Evolutionary conservation across 768 basidiomycete species (phyloP), one percentile per base, ranked within the genome.

Genomic region (Atractiella rhizophila): DNA sequence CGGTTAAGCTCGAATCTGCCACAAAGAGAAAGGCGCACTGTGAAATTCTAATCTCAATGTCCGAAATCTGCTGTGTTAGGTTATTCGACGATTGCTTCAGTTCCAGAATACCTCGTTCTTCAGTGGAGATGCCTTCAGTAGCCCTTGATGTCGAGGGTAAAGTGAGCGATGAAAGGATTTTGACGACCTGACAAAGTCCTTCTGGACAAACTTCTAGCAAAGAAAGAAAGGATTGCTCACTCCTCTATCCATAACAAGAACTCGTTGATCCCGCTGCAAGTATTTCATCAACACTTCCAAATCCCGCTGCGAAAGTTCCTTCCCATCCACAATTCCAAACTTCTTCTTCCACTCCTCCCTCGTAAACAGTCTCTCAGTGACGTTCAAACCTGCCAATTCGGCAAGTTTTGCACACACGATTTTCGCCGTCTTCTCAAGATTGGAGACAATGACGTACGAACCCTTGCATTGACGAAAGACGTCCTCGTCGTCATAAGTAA

Each of bases 51-150:
- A 49, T 44, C 36, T 83, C 75, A 25, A 88, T 59, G 10, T 63
- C 62, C 8, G 72, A 66, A 0, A 86, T 65, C 54, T 86, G 82
- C 4, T 59, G 53, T 37, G 74, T 68, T 11, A 94, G 56, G 46
- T 69, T 72, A 37, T 60, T 54, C 21, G 83, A 66, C 1, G 78
- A 79, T 0, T 58, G 63, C 58, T 76, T 74, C 40, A 94, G 66
- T 46, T 82, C 75, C 5, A 94, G 60, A 13, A 86, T 70, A 9
- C 86, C 79, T 30, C 59, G 64, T 52, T 96, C 86, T 4, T 85
- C 68, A n/a, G 70, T 66, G 15, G 74, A 75, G 35, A 94, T 69
- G 12, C 45, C 39, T 59, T 63, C 15, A 57, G 57, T n/a, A 57
- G 61, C 28, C 58, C 36, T 29, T 16, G 42, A 62, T 0, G 62